A percentile compares a stretch with the other conserved stretches of the same genome.
Evolutionary conservation across 2,329 filamentous ascomycete genomes (phyloP).

Genomic region (Aspergillus sojae): DNA sequence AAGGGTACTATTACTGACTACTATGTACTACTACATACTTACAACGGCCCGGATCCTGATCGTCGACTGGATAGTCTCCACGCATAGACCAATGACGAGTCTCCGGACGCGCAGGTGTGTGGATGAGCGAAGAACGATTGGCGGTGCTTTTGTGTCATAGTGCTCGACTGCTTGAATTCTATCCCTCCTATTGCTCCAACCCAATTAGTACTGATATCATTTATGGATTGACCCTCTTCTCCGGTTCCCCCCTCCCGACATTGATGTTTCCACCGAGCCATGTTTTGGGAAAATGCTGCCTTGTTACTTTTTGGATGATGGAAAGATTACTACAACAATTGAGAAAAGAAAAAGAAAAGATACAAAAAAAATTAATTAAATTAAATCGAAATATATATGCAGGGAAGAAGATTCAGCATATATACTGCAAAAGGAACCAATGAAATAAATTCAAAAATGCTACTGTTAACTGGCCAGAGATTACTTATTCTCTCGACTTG

Average conservation of each 20-base stretch:
- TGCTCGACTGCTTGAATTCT: background rate
- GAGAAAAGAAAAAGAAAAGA: background rate
- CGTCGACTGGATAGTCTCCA: background rate
- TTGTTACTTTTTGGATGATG: background rate
- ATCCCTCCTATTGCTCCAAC: background rate
- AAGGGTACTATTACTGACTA: background rate
- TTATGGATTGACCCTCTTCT: background rate
- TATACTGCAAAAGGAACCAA: background rate
- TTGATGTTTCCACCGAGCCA: background rate
- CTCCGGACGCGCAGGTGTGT: slow-evolving; percentile 24
- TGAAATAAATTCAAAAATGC: background rate
- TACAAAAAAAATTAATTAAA: background rate
- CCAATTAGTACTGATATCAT: background rate
- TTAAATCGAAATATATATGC: background rate
- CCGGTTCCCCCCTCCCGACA: background rate
- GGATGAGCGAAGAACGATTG: slow-evolving; percentile 13
- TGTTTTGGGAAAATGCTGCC: background rate
- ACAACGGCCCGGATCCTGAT: background rate
- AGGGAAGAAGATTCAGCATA: background rate
- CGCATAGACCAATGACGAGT: slow-evolving; percentile 28
- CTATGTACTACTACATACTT: background rate
- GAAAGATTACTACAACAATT: background rate
- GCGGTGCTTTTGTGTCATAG: background rate
- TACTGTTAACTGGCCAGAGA: background rate
- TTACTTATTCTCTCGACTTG: background rate